Percentiles rank a stretch among this genome's conserved stretches.
phyloP scores from a whole-genome alignment of 306 rosid genomes.

The Sicyos baderoa region DNA sequence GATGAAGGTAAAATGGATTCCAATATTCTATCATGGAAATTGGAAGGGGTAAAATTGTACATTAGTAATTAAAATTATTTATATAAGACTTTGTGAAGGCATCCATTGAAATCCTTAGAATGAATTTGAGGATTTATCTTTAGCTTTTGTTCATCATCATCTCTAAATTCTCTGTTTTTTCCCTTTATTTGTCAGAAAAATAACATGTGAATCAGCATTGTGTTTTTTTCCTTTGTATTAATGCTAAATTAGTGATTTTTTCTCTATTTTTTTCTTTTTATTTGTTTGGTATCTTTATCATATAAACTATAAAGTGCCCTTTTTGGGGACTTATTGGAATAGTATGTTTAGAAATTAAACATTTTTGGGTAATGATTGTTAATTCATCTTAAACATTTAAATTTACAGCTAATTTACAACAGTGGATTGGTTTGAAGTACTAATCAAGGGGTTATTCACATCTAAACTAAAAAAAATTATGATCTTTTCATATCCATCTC shows the following conservation, averaged over 20 bases:
- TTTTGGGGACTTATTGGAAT: neutral
- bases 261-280: too few relatives aligned
- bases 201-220: neutral
- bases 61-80: neutral
- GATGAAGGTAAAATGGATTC: neutral
- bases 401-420: too few relatives aligned
- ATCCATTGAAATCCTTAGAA: slow-evolving; percentile 5
- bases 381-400: too few relatives aligned
- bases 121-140: neutral
- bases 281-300: neutral
- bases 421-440: too few relatives aligned
- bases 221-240: neutral
- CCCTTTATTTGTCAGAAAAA: neutral
- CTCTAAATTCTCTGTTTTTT: neutral
- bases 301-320: neutral
- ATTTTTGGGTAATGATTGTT: neutral
- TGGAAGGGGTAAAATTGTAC: slow-evolving; percentile 10
- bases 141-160: neutral
- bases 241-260: neutral
- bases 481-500: neutral
- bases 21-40: neutral
- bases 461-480: neutral
- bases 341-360: neutral
- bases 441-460: neutral
- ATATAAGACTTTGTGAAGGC: neutral